A percentile compares a stretch with the other conserved stretches of the same genome.
phyloP scores from a whole-genome alignment of 148 eudicot species.

The Rhododendron kiyosumense region DNA sequence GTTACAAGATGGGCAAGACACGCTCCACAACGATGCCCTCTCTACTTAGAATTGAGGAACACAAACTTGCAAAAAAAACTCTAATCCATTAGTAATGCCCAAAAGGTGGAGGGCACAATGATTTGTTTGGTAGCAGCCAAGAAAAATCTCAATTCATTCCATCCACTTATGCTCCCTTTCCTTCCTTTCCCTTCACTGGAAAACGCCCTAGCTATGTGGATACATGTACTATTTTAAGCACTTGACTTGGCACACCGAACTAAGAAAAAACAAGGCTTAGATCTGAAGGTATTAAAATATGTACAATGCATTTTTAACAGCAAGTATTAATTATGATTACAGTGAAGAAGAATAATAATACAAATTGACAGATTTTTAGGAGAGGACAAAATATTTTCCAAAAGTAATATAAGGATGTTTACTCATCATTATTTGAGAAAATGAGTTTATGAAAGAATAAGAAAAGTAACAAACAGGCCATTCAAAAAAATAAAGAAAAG shows the following conservation, averaged over 20 bases:
- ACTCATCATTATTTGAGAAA: neutral
- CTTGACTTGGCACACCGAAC: neutral
- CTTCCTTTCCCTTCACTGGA: neutral
- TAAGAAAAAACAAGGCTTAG: neutral
- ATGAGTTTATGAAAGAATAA: neutral
- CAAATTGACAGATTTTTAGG: neutral
- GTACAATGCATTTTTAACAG: neutral
- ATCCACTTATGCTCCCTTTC: neutral
- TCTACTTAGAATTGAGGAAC: neutral
- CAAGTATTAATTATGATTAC: neutral
- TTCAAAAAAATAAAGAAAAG: too few relatives aligned
- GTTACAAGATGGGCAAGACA: neutral
- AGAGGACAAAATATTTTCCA: neutral
- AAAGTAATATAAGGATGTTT: neutral
- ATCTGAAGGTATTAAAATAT: neutral
- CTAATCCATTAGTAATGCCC: neutral
- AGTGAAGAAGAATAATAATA: neutral
- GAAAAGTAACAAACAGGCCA: neutral
- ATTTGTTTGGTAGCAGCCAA: neutral
- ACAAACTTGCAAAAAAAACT: neutral
- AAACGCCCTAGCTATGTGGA: neutral
- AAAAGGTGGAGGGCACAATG: neutral
- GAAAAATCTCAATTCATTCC: neutral
- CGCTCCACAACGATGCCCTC: neutral
- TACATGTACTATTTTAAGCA: neutral